Base-by-base conservation (phyloP, 495 filamentous ascomycete species). In the Penicillium maclennaniae region DNA sequence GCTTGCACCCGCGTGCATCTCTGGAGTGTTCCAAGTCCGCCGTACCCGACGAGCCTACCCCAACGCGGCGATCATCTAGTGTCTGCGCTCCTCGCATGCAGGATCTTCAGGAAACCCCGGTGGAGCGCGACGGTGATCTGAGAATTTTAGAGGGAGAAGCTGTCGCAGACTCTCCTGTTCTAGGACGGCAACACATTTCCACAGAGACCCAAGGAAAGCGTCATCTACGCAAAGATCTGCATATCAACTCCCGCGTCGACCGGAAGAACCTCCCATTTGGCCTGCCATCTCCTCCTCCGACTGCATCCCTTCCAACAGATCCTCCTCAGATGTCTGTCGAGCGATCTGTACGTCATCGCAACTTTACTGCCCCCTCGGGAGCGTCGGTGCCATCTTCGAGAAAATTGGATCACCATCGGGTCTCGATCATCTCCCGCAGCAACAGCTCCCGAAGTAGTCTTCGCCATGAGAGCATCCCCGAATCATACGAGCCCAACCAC, bases 251-350 rank as follows among this genome's bases (percentile, higher is more conserved):
- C 27, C 51, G 44, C 10, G 25, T 52, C 9, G 52, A 56, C 16
- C 53, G 43, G 19, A 67, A 61, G n/a, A 58, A 60, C 20, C 46
- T 67, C 16, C 62, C 66, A 4, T 63, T 69, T 6, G 66, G 56
- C 9, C 60, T 68, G n/a, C 62, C 61, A 9, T 68, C 68, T 8
- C 63, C 70, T 34, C 67, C 70, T 25, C 67, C 66, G 12, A 61
- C 56, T 36, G 64, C 67, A 19, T 55, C 64, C 23, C 61, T 67
- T 14, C 62, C 61, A n/a, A 57, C 58, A 15, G 51, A 61, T 37
- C 67, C 61, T 15, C 25, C 51, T 6, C 65, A 63, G 9, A 31
- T 47, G 4, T 37, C 49, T 21, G 34, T 51, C 15, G 46, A 49
- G 7, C 57, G 54, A 2, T 16, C 36, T 25, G 10, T 12, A 12